Percentiles rank a stretch among this genome's conserved stretches.
phyloP scores from a whole-genome alignment of 495 filamentous ascomycete species.

The Aspergillus heteromorphus region DNA sequence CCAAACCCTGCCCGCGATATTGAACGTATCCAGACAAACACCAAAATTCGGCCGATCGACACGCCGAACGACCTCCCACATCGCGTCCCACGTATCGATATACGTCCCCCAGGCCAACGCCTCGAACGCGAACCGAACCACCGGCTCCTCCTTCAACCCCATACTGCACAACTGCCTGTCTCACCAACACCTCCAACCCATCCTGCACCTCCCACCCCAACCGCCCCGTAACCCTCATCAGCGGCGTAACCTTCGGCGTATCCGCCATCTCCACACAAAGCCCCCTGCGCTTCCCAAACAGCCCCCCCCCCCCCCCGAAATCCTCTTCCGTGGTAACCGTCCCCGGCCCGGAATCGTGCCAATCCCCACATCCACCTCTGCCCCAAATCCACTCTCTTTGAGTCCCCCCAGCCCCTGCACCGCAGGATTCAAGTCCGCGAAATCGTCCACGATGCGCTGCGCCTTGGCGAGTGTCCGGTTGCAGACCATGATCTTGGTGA shows the following conservation, averaged over 20 bases:
- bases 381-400: neutral
- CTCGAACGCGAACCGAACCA: slow-evolving; percentile 64
- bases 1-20: slow-evolving; percentile 66
- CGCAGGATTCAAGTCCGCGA: slow-evolving; percentile 23
- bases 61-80: slow-evolving; percentile 56
- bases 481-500: no score
- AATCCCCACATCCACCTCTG: slow-evolving; percentile 20
- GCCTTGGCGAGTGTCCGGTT: slow-evolving; percentile 54
- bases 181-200: slow-evolving; percentile 63
- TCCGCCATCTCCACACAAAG: slow-evolving; percentile 51
- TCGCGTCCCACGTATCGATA: slow-evolving; percentile 58
- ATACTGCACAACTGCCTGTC: slow-evolving; percentile 69
- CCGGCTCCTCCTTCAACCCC: slow-evolving; percentile 42
- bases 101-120: slow-evolving; percentile 62
- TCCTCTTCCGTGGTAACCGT: slow-evolving; percentile 14
- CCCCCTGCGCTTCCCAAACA: slow-evolving; percentile 13
- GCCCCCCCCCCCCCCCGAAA: slow-evolving; percentile 8
- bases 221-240: slow-evolving; percentile 46
- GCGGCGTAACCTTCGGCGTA: slow-evolving; percentile 56
- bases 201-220: slow-evolving; percentile 60
- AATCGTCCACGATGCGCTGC: slow-evolving; percentile 53
- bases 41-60: slow-evolving; percentile 68
- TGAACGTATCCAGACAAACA: slow-evolving; percentile 69
- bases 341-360: slow-evolving; percentile 24
- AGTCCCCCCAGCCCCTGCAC: slow-evolving; percentile 2